A percentile compares a stretch with the other conserved stretches of the same genome.
Evolutionary conservation across 1,284 basidiomycete species (phyloP).

Genomic region (Earliella scabrosa): DNA sequence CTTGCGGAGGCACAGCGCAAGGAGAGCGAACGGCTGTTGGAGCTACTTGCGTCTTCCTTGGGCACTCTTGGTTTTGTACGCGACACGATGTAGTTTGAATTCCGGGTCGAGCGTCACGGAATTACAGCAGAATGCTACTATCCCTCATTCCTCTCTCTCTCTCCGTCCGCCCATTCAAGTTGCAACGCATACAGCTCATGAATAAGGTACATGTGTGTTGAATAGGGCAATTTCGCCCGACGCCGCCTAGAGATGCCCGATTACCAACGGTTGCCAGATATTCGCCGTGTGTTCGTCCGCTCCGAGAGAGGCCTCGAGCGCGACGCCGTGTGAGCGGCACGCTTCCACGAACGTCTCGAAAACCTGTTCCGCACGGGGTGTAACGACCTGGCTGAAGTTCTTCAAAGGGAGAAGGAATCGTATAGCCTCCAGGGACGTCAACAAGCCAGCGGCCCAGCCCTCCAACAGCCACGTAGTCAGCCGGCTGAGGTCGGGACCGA

Average conservation of each 20-base stretch:
- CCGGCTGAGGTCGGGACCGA: conserved; percentile 2
- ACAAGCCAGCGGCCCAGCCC: not conserved
- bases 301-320: conserved; percentile 21
- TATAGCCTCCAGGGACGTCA: conserved; percentile 16
- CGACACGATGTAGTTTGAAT: conserved; percentile 41
- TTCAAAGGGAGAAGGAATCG: conserved; percentile 19
- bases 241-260: no score
- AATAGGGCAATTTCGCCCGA: no score
- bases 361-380: not conserved
- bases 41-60: conserved; percentile 70
- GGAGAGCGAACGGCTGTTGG: conserved; percentile 76
- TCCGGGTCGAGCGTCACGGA: not conserved
- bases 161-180: no score
- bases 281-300: conserved; percentile 22
- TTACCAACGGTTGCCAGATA: conserved; percentile 11
- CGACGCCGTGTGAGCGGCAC: conserved; percentile 3
- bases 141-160: not conserved
- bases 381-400: not conserved
- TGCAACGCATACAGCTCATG: no score
- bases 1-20: conserved; percentile 67
- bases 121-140: not conserved
- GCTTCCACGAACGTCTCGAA: not conserved
- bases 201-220: not conserved
- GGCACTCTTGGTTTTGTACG: conserved; percentile 75
- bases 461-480: conserved; percentile 3